Base-by-base conservation (phyloP, 2,329 filamentous ascomycete species). In the Penicillium vulpinum region DNA sequence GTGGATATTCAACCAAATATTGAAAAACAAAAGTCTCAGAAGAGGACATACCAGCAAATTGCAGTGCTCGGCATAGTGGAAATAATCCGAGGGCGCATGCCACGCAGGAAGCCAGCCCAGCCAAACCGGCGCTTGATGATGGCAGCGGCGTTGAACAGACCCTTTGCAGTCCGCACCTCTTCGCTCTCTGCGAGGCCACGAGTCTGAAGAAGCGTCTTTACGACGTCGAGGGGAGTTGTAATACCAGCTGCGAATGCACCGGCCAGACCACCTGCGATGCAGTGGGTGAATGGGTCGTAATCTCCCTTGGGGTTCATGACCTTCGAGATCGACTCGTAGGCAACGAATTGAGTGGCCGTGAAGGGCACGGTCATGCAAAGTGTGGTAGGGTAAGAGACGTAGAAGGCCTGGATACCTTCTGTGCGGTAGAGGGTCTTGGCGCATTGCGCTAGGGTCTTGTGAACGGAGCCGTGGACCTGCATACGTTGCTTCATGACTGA, bases 331-430 rank as follows among this genome's bases (percentile, higher is more conserved):
- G 93, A 96, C 75, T 97, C 94, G 82, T 99, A 99, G 54, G 92
- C 92, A 71, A 96, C 91, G 75, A 99, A 97, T 73, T 99, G 94
- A 10, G 97, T 85, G 9, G 94, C 93, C 13, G 93, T 97, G 75
- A 97, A 99, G 3, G 94, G 94, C 2, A 99, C 92, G 15, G 94
- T 97, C 94, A 99, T 99, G 70, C 91, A 96, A 28, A 99, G 82
- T 2, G 94, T 99, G 21, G 94, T 99, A 16, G 94, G 94, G 75
- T 99, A 99, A 24, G 94, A 99, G 68, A 99, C 88, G 80, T 99
- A 99, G 79, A 99, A 99, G 54, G 94, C 93, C 50, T 87, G 85
- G 44, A 97, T 75, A 52, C 94, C 94, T 77, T 99, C 94, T 51
- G 86, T 88, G 68, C 83, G 86, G 78, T 96, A 96, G 59, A 99